Percentiles rank a stretch among this genome's conserved stretches.
Evolutionary conservation across 257 asterid genomes (phyloP).

Genomic region (Echites panduratus): DNA sequence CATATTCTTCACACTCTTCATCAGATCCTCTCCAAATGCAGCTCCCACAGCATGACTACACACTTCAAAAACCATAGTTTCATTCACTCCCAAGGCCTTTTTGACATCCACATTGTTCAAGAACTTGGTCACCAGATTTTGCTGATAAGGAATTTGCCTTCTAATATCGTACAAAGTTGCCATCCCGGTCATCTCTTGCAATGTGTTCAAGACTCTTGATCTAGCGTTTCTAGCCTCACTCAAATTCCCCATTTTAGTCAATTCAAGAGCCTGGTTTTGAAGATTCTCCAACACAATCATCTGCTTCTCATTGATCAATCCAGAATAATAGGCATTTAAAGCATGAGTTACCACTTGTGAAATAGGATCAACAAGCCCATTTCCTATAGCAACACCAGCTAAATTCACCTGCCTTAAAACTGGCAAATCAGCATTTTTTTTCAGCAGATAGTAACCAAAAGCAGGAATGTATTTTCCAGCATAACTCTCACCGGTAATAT

Average conservation of each 20-base stretch:
- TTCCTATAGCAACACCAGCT: conserved; percentile 68
- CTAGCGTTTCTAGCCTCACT: conserved; percentile 45
- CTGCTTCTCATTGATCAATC: conserved; percentile 60
- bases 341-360: conserved; percentile 64
- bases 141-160: conserved; percentile 55
- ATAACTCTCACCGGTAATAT: conserved; percentile 68
- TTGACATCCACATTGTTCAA: conserved; percentile 45
- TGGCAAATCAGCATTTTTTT: conserved; percentile 37
- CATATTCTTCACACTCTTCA: conserved; percentile 73
- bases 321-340: conserved; percentile 34
- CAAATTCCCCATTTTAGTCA: conserved; percentile 38
- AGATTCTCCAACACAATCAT: conserved; percentile 39
- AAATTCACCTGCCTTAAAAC: conserved; percentile 31
- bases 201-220: conserved; percentile 21
- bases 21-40: conserved; percentile 50
- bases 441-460: conserved; percentile 53
- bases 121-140: conserved; percentile 36
- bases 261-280: conserved; percentile 29
- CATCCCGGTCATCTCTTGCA: conserved; percentile 59
- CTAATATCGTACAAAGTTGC: conserved; percentile 63
- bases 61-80: conserved; percentile 25
- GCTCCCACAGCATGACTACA: conserved; percentile 49
- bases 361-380: conserved; percentile 71
- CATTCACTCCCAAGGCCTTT: conserved; percentile 44
- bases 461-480: conserved; percentile 75